Base-by-base conservation (phyloP, 345 rosid species). In the Kernera saxatilis region DNA sequence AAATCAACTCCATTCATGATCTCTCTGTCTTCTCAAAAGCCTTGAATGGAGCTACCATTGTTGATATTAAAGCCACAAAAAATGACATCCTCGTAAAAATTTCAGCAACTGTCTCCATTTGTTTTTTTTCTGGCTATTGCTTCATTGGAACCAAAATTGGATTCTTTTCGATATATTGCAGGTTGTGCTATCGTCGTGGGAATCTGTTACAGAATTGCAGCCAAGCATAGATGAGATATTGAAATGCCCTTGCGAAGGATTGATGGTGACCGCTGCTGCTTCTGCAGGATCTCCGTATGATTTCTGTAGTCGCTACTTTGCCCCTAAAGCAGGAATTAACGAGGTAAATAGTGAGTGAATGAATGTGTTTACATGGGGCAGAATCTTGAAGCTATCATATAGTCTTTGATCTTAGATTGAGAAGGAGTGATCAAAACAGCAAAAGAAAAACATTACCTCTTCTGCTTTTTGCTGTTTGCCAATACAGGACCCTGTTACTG, bases 401-500 rank as follows among this genome's bases (percentile, higher is more conserved):
- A n/a, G 21, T 44, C 12, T 12, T 33, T 17, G 39, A 41, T 30
- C 19, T 26, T 29, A 29, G 17, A 27, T 61, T 29, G 29, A 13
- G 21, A 19, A 15, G 5, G 7, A 39, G 18, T 44, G 68, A 10
- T 22, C 41, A 5, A 49, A 32, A 43, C 36, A 43, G 19, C 18
- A 6, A 17, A 60, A 19, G 13, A 23, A 17, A 22, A 25, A 52
- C 58, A 19, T 68, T 2, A 30, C 51, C 3, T 33, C 11, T 23
- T 46, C 33, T 44, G 36, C 15, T 25, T 59, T 14, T 57, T 8
- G 19, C 29, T 61, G 40, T 30, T 2, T 22, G 61, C 9, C 27
- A n/a, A n/a, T 51, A 51, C 23, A 93, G 98, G 98, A 93, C 79
- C 93, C 93, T 41, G 91, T 88, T 9, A 75, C 82, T 56, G 91